Base-by-base conservation (phyloP, 139 green algal genomes). In the Chlorella sp. region DNA sequence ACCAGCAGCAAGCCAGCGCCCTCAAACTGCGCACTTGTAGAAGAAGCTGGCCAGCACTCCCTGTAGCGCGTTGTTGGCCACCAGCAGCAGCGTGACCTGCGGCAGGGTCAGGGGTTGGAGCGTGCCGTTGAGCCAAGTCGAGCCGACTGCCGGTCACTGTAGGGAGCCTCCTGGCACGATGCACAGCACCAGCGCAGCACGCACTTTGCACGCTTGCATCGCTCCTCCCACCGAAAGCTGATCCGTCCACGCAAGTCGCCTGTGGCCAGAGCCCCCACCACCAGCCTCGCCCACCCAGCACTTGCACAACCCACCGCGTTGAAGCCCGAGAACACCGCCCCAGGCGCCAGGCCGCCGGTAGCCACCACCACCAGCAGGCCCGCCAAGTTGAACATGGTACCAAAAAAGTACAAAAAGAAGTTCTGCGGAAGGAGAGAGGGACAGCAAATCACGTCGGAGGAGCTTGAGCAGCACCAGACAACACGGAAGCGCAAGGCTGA, bases 371-470 rank as follows among this genome's bases (percentile, higher is more conserved):
- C 28, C 34, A 92, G 26, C 41, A 86, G 81, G 34, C 81, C 41
- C 36, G 65, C 22, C 51, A 68, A 28, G 65, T 88, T 80, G 64
- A 83, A 79, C 65, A 70, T 83, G 40, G 81, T 43, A 38, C 81
- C 81, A 58, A 93, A 99, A 67, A 98, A 97, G 92, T 99, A 99
- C 13, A 99, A 91, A 90, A 98, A 98, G 88, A 99, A 98, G 92
- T 99, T 99, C 92, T 98, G 94, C 40, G 48, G 40, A 2, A 69
- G 32, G 32, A 7, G 19, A 0, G 16, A 28, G 22, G 40, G 19
- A 36, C 1, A 38, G 36, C 3, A 30, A 38, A 3, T 11, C 6
- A 34, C 19, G 16, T n/a, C 16, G 60, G 32, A 40, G 62, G n/a
- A n/a, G n/a, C n/a, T n/a, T n/a, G n/a, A n/a, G n/a, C n/a, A n/a